Conservation (phyloP, 192 early-diverging fungal species). For the Rhizophlyctis rosea region DNA sequence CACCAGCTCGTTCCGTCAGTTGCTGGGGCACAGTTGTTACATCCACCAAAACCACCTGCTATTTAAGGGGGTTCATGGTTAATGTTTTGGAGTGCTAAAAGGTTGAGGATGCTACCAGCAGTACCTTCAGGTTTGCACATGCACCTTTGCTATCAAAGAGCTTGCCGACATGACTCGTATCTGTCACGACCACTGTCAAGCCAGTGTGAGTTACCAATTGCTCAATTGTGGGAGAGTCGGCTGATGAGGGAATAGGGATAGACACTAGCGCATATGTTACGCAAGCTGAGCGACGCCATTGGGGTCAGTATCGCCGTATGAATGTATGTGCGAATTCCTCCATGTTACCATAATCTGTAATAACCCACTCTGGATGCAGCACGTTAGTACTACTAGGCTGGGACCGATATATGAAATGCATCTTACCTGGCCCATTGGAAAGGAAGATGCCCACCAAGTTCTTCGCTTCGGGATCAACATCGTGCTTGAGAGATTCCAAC, state of each 20-base stretch:
- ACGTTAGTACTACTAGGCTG: conserved; percentile 9
- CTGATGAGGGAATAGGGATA: conserved; percentile 86
- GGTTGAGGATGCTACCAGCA: neutral
- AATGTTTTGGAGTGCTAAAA: neutral
- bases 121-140: conserved; percentile 30
- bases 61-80: neutral
- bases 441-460: conserved; percentile 38
- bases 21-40: conserved; percentile 11
- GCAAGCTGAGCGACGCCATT: conserved; percentile 29
- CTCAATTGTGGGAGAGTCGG: conserved; percentile 78
- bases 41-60: conserved; percentile 16
- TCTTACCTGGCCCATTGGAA: conserved; percentile 15
- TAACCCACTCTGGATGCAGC: conserved; percentile 38
- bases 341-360: conserved; percentile 38
- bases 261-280: conserved; percentile 27
- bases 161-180: conserved; percentile 56
- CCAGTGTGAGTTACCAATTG: conserved; percentile 87
- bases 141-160: conserved; percentile 41
- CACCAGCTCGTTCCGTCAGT: conserved; percentile 11
- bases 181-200: conserved; percentile 65
- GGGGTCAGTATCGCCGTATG: neutral
- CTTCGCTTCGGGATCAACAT: conserved; percentile 15
- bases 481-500: conserved; percentile 5
- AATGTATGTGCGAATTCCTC: neutral
- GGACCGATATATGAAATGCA: neutral